A percentile compares a stretch with the other conserved stretches of the same genome.
These are phyloP conservation scores for Stipa capillata DNA, from an alignment of 176 grass and related monocot species.

Conservation along the genomic window DNA sequence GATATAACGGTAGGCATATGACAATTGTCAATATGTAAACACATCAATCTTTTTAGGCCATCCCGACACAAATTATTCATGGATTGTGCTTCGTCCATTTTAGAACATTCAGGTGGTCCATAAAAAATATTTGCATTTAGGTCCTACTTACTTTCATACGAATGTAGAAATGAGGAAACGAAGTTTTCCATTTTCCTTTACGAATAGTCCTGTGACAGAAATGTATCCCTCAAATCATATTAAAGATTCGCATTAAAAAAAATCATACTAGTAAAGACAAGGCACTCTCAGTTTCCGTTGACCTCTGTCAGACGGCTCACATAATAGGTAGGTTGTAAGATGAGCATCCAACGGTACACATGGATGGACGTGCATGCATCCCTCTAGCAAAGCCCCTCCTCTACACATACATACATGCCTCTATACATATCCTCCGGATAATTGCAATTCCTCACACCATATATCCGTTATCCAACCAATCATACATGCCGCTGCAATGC, in stretches of 20 bases:
- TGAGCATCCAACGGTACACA: too few species aligned
- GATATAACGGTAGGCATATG: neutral
- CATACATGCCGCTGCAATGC: neutral
- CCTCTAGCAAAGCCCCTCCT: too few species aligned
- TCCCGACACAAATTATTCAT: neutral
- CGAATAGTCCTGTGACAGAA: too few species aligned
- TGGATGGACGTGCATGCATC: too few species aligned
- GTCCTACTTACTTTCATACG: neutral
- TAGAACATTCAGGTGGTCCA: neutral
- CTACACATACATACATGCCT: neutral
- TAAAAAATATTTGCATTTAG: neutral
- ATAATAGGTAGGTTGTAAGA: too few species aligned
- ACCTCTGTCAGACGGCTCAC: too few species aligned
- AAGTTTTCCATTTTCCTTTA: too few species aligned
- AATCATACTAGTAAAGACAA: too few species aligned
- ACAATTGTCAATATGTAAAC: neutral
- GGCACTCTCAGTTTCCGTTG: too few species aligned
- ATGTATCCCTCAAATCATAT: too few species aligned
- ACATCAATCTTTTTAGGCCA: neutral
- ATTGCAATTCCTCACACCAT: neutral
- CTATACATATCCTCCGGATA: neutral
- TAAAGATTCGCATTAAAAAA: too few species aligned
- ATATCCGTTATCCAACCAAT: neutral
- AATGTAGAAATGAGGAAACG: neutral
- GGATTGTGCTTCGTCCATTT: neutral